Conservation (phyloP, 257 asterid genomes). For the Solanum sparsipilum region DNA sequence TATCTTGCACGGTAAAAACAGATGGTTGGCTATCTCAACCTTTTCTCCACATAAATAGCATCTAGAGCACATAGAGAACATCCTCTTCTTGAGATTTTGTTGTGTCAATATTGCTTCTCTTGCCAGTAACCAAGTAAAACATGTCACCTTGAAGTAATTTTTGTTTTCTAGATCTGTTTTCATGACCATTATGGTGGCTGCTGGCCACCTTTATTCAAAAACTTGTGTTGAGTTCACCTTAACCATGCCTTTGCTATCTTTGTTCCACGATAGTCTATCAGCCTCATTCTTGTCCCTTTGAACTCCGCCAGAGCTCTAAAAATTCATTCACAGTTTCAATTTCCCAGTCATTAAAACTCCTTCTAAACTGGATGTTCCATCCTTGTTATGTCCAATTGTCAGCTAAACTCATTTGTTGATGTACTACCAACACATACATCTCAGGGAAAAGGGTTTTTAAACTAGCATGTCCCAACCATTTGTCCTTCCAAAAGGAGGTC, state of each 20-base stretch:
- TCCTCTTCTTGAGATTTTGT: background rate
- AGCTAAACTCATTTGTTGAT: background rate
- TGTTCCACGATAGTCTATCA: background rate
- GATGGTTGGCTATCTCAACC: background rate
- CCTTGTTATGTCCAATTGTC: background rate
- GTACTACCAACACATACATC: background rate
- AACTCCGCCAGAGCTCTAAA: background rate
- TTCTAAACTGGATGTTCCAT: background rate
- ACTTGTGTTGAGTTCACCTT: background rate
- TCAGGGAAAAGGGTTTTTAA: background rate
- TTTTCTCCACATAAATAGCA: background rate
- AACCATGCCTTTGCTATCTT: background rate
- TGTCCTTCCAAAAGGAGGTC: background rate
- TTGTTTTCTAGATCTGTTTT: background rate
- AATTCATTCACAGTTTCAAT: background rate
- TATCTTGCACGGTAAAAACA: background rate
- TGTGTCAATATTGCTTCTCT: background rate
- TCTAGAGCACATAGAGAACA: background rate
- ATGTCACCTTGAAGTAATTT: background rate
- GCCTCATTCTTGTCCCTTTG: background rate
- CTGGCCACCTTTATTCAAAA: background rate
- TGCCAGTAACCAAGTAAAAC: background rate
- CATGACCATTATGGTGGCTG: background rate
- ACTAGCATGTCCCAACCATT: background rate
- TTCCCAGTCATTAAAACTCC: background rate